Percentiles rank a stretch among this genome's conserved stretches.
These are phyloP conservation scores for Botrytis galanthina DNA, from an alignment of 2,329 filamentous ascomycete species.

Conservation along the genomic window DNA sequence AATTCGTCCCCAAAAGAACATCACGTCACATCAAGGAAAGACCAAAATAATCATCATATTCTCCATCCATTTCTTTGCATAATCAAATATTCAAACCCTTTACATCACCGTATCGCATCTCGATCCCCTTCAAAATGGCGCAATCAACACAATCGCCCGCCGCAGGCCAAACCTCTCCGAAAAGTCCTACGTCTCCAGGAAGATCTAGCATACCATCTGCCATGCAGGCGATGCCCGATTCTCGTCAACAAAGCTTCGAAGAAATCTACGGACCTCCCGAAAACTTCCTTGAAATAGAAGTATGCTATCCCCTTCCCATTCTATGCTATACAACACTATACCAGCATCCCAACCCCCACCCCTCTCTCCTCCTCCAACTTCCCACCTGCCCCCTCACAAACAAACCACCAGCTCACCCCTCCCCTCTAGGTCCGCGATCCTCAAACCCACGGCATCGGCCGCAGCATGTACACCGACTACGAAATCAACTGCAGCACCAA, in stretches of 20 bases:
- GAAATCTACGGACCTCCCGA: slow-evolving; percentile 98
- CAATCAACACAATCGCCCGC: slow-evolving; percentile 5
- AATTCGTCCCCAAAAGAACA: neutral
- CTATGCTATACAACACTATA: neutral
- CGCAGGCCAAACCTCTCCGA: slow-evolving; percentile 11
- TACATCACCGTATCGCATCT: no score
- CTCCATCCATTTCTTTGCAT: neutral
- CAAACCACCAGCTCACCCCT: slow-evolving; percentile 20
- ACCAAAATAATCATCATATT: neutral
- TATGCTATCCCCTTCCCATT: slow-evolving; percentile 43
- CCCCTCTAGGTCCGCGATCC: slow-evolving; percentile 77
- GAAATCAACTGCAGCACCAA: slow-evolving; percentile 97
- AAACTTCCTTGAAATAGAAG: slow-evolving; percentile 98
- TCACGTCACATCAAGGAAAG: slow-evolving; percentile 6
- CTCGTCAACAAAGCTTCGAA: slow-evolving; percentile 92
- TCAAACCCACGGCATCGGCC: slow-evolving; percentile 89
- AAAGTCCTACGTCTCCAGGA: slow-evolving; percentile 15
- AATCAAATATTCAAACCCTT: neutral
- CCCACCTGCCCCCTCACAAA: neutral
- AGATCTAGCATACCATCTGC: slow-evolving; percentile 22
- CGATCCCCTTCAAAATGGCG: slow-evolving; percentile 9
- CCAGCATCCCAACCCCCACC: slow-evolving; percentile 18
- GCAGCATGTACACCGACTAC: slow-evolving; percentile 98
- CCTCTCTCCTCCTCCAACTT: neutral
- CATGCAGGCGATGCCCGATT: slow-evolving; percentile 66